Evolutionary conservation across 2,329 filamentous ascomycete genomes (phyloP).

Genomic region (Xenoacremonium recifei): DNA sequence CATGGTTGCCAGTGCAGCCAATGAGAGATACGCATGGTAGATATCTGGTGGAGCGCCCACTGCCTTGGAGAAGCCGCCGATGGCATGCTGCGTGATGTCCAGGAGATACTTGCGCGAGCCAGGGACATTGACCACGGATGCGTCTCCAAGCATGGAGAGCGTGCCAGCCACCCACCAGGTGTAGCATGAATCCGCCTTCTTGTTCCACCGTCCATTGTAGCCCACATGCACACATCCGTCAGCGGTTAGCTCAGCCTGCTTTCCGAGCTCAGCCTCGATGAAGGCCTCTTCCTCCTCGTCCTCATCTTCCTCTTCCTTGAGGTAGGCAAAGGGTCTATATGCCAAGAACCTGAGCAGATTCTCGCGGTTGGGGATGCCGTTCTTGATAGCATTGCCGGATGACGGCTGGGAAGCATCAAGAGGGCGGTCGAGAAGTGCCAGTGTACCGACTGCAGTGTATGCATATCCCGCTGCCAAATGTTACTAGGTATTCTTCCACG

Average conservation of each 20-base stretch:
- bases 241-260: constrained; percentile 29
- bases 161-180: constrained; percentile 85
- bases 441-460: constrained; percentile 79
- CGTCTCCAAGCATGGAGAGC: constrained; percentile 57
- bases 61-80: constrained; percentile 79
- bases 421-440: constrained; percentile 71
- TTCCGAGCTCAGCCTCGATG: constrained; percentile 33
- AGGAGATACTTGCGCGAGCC: constrained; percentile 77
- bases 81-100: constrained; percentile 79
- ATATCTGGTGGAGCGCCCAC: constrained; percentile 71
- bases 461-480: constrained; percentile 71
- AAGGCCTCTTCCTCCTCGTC: constrained; percentile 43
- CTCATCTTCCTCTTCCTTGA: constrained; percentile 45
- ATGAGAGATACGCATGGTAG: constrained; percentile 85
- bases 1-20: constrained; percentile 75
- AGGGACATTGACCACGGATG: constrained; percentile 54
- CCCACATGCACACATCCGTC: constrained; percentile 56
- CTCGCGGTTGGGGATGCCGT: constrained; percentile 33
- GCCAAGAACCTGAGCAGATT: constrained; percentile 55
- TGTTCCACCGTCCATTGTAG: constrained; percentile 89
- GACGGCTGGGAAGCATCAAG: constrained; percentile 28
- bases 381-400: constrained; percentile 28
- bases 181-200: constrained; percentile 93
- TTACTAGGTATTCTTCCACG: constrained; percentile 8
- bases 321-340: constrained; percentile 62